Evolutionary conservation across 1,284 basidiomycete genomes (phyloP).

Genomic region (Moesziomyces aphidis): DNA sequence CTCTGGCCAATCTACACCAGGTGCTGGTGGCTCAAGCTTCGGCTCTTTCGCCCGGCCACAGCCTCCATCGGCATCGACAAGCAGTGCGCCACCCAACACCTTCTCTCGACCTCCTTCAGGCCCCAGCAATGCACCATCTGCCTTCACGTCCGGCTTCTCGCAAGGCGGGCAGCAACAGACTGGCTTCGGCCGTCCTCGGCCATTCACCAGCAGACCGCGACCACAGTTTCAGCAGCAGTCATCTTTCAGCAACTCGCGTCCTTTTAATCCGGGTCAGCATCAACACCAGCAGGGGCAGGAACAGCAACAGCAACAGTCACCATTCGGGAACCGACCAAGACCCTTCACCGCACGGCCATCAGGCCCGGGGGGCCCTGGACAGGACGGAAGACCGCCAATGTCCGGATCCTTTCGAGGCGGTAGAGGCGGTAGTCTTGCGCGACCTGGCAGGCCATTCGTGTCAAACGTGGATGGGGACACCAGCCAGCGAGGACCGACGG

Average conservation of each 20-base stretch:
- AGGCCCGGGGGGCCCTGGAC: conserved; percentile 9
- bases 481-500: conserved; percentile 1
- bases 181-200: conserved; percentile 14
- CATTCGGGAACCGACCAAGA: conserved; percentile 30
- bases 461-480: conserved; percentile 6
- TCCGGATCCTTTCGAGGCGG: conserved; percentile 16
- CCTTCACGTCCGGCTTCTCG: conserved; percentile 9
- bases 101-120: conserved; percentile 23
- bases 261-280: conserved; percentile 11
- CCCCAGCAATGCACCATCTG: conserved; percentile 6
- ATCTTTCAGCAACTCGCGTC: conserved; percentile 11
- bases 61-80: conserved; percentile 13
- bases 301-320: conserved; percentile 12
- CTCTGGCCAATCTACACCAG: background rate
- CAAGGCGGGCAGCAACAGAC: conserved; percentile 9
- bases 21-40: conserved; percentile 6
- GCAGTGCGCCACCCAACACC: conserved; percentile 33
- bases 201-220: conserved; percentile 9
- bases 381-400: conserved; percentile 24
- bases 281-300: conserved; percentile 6
- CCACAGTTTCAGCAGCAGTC: conserved; percentile 16
- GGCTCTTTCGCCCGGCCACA: conserved; percentile 21
- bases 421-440: conserved; percentile 24
- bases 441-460: conserved; percentile 27
- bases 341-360: conserved; percentile 26